These are phyloP conservation scores for Hypoxylon lenormandii DNA, from an alignment of 495 filamentous ascomycete genomes.

Conservation along the genomic window DNA sequence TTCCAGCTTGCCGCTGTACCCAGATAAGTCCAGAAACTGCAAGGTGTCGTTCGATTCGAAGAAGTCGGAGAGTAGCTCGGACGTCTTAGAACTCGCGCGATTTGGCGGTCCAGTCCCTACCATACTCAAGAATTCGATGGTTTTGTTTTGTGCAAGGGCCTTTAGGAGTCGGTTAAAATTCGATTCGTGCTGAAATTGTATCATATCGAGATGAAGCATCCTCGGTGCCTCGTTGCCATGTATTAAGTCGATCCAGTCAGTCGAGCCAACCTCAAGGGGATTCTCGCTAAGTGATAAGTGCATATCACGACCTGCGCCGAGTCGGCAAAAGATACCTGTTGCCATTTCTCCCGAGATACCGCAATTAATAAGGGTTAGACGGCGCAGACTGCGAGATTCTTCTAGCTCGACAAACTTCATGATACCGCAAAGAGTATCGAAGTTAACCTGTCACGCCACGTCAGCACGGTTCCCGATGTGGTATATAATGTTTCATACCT, in stretches of 20 bases:
- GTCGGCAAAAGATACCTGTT: constrained; percentile 80
- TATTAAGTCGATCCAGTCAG: constrained; percentile 75
- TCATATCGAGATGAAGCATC: constrained; percentile 81
- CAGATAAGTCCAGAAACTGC: constrained; percentile 84
- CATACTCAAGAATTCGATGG: constrained; percentile 83
- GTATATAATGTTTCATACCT: constrained; percentile 57
- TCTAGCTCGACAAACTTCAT: constrained; percentile 71
- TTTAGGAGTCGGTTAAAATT: constrained; percentile 79
- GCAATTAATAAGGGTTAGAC: constrained; percentile 81
- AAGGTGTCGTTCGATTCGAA: constrained; percentile 83
- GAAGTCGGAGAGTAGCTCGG: constrained; percentile 75
- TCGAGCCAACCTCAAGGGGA: constrained; percentile 69
- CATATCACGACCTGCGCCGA: constrained; percentile 73
- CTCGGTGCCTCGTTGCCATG: constrained; percentile 78
- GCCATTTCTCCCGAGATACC: constrained; percentile 81
- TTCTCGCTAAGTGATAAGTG: constrained; percentile 86
- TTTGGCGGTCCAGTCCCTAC: constrained; percentile 87
- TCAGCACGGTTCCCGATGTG: neutral
- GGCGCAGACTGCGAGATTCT: constrained; percentile 72
- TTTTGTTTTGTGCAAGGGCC: constrained; percentile 77
- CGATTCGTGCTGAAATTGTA: constrained; percentile 81
- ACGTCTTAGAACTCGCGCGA: constrained; percentile 79
- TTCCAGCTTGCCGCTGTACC: constrained; percentile 88
- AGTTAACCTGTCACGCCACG: constrained; percentile 58
- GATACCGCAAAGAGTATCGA: constrained; percentile 69